Conservation (phyloP, 306 rosid species). For the Coriaria nepalensis region DNA sequence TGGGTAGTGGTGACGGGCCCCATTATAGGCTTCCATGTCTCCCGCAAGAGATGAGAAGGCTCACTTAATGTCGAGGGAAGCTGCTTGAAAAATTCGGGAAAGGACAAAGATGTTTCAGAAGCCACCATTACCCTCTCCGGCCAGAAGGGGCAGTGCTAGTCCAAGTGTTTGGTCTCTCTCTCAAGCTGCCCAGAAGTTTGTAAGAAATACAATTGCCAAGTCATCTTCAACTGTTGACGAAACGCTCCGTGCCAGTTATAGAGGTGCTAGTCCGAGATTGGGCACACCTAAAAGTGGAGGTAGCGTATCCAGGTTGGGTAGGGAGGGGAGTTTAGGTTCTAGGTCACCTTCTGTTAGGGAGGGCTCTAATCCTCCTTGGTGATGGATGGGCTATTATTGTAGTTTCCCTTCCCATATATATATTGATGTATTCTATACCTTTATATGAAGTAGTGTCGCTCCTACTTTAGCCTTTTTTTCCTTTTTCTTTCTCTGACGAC, state of each 20-base stretch:
- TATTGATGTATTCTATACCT: slow-evolving; percentile 1
- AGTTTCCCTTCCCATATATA: slow-evolving; percentile 2
- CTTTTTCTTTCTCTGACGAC: neutral
- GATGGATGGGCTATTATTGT: slow-evolving; percentile 16
- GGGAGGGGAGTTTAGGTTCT: slow-evolving; percentile 50
- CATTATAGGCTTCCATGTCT: slow-evolving; percentile 63
- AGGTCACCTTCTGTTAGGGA: slow-evolving; percentile 85
- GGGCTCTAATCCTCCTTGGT: slow-evolving; percentile 74
- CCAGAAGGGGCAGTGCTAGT: slow-evolving; percentile 82
- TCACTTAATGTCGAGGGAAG: slow-evolving; percentile 82
- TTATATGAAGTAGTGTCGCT: neutral
- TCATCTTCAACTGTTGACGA: slow-evolving; percentile 70
- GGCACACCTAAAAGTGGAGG: slow-evolving; percentile 72
- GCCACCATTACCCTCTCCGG: slow-evolving; percentile 83
- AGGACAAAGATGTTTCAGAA: slow-evolving; percentile 74
- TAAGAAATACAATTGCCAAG: slow-evolving; percentile 79
- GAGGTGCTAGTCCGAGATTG: slow-evolving; percentile 68
- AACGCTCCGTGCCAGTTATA: slow-evolving; percentile 88
- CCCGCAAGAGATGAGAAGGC: slow-evolving; percentile 82
- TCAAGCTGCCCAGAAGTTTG: slow-evolving; percentile 93
- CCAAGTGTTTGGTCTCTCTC: slow-evolving; percentile 74
- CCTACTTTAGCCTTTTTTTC: neutral
- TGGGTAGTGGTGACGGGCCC: slow-evolving; percentile 80
- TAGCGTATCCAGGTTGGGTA: slow-evolving; percentile 65
- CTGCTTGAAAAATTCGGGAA: slow-evolving; percentile 72